Base-by-base conservation (phyloP, 208 protist genomes). In the Trypanosoma congolense region DNA sequence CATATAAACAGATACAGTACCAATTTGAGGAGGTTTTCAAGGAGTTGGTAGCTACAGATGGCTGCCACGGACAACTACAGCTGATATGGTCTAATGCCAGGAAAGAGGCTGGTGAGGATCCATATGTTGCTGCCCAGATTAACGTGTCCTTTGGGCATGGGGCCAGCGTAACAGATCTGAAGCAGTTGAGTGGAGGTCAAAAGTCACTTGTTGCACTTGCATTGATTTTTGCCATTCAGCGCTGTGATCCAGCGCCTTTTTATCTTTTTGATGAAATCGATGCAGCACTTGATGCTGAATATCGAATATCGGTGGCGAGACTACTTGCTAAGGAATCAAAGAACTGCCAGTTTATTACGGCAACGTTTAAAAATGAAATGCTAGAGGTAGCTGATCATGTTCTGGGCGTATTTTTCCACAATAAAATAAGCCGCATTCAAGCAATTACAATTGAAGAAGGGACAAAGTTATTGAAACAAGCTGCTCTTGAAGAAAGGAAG, bases 261-360 rank as follows among this genome's bases (percentile, higher is more conserved):
- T 99, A 99, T 70, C 70, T 99, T 3, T 99, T 99, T 58, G 98
- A 99, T 69, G 98, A 99, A 79, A 98, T 99, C 55, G 98, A 99
- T 65, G 90, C 97, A 10, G 96, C 95, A 2, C 81, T 99, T 5
- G 98, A 99, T 77, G 68, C 90, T 2, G 86, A 95, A 48, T 98
- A 99, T 69, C 83, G 98, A 31, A 75, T 73, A 1, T 73, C 83
- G 0, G 91, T 96, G 1, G 87, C 95, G 18, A 80, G 85, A 14
- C 87, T 99, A 80, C 95, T 99, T 49, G 46, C 80, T n/a, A 83
- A 90, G 47, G 93, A 97, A 58, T 83, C 81, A 0, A 69, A 73
- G 18, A 75, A 82, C 14, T 95, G 91, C 60, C 98, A 99, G 79
- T 99, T 99, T 71, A 93, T 99, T 44, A 95, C 95, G 22, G 96